Base-by-base conservation (phyloP, 1,284 basidiomycete species). In the Apiotrichum sp. region DNA sequence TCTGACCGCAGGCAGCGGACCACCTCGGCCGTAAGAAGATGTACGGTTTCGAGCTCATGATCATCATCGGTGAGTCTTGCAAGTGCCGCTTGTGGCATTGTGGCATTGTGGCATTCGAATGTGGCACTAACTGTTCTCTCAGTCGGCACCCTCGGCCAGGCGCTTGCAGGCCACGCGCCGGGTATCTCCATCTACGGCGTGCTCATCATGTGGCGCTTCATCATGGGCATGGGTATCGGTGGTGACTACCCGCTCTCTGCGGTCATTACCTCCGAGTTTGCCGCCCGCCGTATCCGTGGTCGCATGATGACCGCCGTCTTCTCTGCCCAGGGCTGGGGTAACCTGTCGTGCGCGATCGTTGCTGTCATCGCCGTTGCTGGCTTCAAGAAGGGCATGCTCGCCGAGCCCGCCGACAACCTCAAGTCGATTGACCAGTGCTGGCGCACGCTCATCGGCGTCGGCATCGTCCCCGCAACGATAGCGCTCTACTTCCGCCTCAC, bases 181-280 rank as follows among this genome's bases (percentile, higher is more conserved):
- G 83, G 83, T 6, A 80, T 88, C 61, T 78, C 78, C 58, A 82
- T 90, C 65, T 82, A 90, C 64, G 87, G 85, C 64, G 83, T 84
- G 35, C 76, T 91, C 41, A 79, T 89, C 56, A 80, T 86, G 58
- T 78, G 89, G 74, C 86, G 88, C 59, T 71, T 69, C 65, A 63
- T 75, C 56, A 74, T 73, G 71, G 86, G 86, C 2, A 67, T 87
- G 5, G 85, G 86, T 3, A 85, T 87, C 32, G 85, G 62, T 29
- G 89, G 88, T 43, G 80, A 81, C 67, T 81, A 82, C 72, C 80
- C 80, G 38, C 73, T 81, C 44, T 81, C 79, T 1, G 77, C 80
- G 36, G 73, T 74, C 59, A 79, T 79, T 66, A 78, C 78, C 31
- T 78, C 78, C 36, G 89, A 92, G 69, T 90, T 89, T 65, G 85